Base-by-base conservation (phyloP, 495 filamentous ascomycete species). In the Letharia lupina region DNA sequence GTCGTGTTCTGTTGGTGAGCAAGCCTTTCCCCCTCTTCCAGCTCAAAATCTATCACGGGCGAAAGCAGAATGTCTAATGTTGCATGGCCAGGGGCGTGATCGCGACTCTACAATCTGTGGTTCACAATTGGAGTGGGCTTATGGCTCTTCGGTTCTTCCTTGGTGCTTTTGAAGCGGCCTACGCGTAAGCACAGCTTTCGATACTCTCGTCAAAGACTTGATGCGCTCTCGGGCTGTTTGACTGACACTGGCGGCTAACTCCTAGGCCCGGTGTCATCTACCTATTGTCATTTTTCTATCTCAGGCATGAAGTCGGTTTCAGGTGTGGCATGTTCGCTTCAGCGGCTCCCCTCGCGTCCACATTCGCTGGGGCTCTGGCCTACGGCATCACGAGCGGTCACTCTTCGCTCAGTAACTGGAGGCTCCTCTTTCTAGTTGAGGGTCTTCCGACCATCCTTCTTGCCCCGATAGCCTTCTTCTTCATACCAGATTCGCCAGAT, bases 241-340 rank as follows among this genome's bases (percentile, higher is more conserved):
- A 13, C 23, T 40, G 20, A 3, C 50, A 1, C 8, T 42, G 7
- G 39, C 31, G 31, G 67, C 23, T 18, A 35, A 41, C 13, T 12
- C 8, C n/a, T 40, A 67, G 65, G 11, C 73, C 68, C 64, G 86
- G 85, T 3, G 73, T 87, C 7, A 83, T 84, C 3, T 87, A 80
- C 62, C 75, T 87, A 0, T 77, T 89, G 1, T 83, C 80, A 5
- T 87, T 87, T 73, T 89, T 89, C 76, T 90, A 89, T 69, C 79
- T 82, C 20, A 72, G 87, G 4, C 76, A 83, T 44, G 86, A 87
- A 69, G 67, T 90, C 3, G 87, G 86, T 4, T 71, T 88, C 40
- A 76, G 87, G 6, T 78, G 76, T 59, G 86, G 86, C 41, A 71
- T 89, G 52, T 87, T 87, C 70, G 69, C 88, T 16, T 81, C 82